Evolutionary conservation across 2,329 filamentous ascomycete species (phyloP), one percentile per base, ranked within the genome.

Genomic region (Fusarium tanahbumbuense): DNA sequence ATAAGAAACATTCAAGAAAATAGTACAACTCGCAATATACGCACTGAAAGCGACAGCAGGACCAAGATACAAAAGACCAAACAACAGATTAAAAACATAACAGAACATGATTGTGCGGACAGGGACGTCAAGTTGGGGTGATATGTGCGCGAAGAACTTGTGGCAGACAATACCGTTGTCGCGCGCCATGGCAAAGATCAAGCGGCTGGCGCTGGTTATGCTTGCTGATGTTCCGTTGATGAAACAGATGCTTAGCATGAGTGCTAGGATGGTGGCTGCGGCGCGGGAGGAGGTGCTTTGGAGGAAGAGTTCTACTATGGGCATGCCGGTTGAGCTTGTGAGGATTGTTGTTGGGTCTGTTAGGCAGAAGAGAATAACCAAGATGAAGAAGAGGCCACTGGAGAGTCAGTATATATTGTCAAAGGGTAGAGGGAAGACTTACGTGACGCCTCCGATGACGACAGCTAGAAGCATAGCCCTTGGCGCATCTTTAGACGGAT

Each of bases 231-330:
- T 83, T 9, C 83, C 83, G 25, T 83, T 82, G 47, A 84, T 77
- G 50, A 85, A 84, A 48, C 83, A 83, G 1, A 84, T 68, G 0
- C 77, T 78, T 1, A 84, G 69, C 71, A 82, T 79, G 10, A 84
- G 23, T 66, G 46, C 79, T 75, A 65, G 1, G 11, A 85, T 61
- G 1, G 84, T 65, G 60, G 32, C 80, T 78, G 22, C 82, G 0
- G 78, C 80, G 1, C 79, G 78, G 42, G 74, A 83, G 4, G 78
- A 75, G 0, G 82, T 84, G 1, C 78, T 80, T 48, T 83, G 82
- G 6, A 81, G 75, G 49, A 84, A 80, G 9, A 86, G 75, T 56
- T 85, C 83, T 18, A 82, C 76, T 37, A 85, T 83, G 3, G 84
- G 83, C 77, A 85, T 82, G 5, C 81, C 81, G 0, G 83, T 84